These are phyloP conservation scores for Teratosphaeriaceae sp. DNA, from an alignment of 2,329 filamentous ascomycete genomes.

Conservation along the genomic window DNA sequence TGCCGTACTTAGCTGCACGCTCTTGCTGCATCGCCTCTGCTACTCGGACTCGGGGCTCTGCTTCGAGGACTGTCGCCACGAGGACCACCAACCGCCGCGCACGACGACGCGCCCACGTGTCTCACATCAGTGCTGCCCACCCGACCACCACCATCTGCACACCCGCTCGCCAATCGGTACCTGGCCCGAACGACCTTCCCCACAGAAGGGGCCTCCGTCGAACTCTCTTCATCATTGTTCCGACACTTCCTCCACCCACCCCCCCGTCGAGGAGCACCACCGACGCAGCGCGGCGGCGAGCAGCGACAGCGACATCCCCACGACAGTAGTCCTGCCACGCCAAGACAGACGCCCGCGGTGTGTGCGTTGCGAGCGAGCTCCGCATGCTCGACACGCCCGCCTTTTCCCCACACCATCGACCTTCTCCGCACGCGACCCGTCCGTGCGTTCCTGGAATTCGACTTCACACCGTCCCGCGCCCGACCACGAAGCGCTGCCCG, in stretches of 20 bases:
- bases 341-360: too few relatives aligned
- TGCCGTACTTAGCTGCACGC: conserved; percentile 8
- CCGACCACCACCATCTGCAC: too few relatives aligned
- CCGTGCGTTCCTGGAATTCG: neutral
- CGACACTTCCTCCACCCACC: neutral
- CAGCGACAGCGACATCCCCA: neutral
- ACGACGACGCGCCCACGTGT: neutral
- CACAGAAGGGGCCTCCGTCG: too few relatives aligned
- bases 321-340: neutral
- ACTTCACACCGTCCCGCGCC: neutral
- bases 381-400: neutral
- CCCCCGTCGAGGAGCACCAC: neutral
- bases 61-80: neutral
- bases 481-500: neutral
- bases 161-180: too few relatives aligned
- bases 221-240: too few relatives aligned
- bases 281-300: neutral
- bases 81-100: neutral
- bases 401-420: neutral
- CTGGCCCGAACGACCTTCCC: too few relatives aligned
- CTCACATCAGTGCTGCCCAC: too few relatives aligned
- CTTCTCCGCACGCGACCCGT: conserved; percentile 4
- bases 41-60: neutral
- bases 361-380: neutral
- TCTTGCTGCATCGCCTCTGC: neutral